Evolutionary conservation across 192 early-diverging fungal genomes (phyloP), one percentile per base, ranked within the genome.

Genomic region (Entomortierella lignicola): DNA sequence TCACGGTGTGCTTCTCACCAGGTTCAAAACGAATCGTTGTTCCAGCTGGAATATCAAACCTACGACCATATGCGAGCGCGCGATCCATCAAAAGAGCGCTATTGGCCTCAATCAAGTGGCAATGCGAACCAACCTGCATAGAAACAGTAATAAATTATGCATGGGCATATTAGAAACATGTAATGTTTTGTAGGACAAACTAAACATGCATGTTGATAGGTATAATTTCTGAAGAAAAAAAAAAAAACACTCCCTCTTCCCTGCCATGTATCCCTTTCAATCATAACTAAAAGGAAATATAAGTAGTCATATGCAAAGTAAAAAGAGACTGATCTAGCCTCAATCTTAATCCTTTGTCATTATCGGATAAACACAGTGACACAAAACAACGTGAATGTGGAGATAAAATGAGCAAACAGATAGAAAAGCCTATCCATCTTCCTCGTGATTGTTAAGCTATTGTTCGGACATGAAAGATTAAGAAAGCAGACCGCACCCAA

Each of bases 1-100:
- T 85, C 11, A 97, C 94, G 6, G 90, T 87, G 63, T 96, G 94
- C 18, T 90, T 89, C 72, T 98, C 97, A 11, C 97, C 97, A 0
- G 97, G 97, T 82, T 99, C 97, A 73, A 99, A 99, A 7, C 97
- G 92, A 58, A 97, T 90, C 11, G 96, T 95, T 0, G 96, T 94
- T 37, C 97, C 97, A 7, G 96, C 94, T 0, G 96, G 93, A 60
- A 99, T 96, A 80, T 98, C 94, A 15, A 99, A 84, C 17, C 96
- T 86, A 57, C 88, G 86, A 2, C 96, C 97, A 71, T 97, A 98
- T 2, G 96, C 89, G 4, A 92, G 70, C 0, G 69, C 75, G 17
- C 97, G 92, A 84, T 98, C 96, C 86, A 99, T 97, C 56, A 74
- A 61, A 20, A 99, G 84, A 30, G 66, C 59, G 10, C 91, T 85